phyloP scores from a whole-genome alignment of 106 monocot species.

The Gastrodia elata region DNA sequence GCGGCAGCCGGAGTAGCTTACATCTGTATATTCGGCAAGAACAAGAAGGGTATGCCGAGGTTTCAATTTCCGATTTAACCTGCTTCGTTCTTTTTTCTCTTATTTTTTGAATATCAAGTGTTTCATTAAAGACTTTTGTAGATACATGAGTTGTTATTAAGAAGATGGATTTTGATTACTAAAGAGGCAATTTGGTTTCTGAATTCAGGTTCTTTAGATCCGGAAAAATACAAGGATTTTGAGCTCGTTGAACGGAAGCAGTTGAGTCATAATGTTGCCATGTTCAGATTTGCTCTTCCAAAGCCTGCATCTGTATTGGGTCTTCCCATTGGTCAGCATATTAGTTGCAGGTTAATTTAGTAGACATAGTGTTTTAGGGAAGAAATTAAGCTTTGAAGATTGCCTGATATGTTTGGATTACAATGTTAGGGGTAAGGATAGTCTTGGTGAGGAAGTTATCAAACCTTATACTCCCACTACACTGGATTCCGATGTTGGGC shows the following conservation, averaged over 20 bases:
- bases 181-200: neutral
- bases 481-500: constrained; percentile 82
- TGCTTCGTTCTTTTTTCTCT: neutral
- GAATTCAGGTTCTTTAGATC: constrained; percentile 64
- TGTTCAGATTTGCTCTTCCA: constrained; percentile 74
- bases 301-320: constrained; percentile 67
- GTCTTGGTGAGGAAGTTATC: constrained; percentile 81
- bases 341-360: constrained; percentile 82
- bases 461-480: constrained; percentile 98
- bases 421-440: constrained; percentile 59
- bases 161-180: too few relatives aligned
- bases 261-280: constrained; percentile 96
- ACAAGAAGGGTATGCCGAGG: constrained; percentile 50
- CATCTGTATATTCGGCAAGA: constrained; percentile 47
- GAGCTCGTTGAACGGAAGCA: constrained; percentile 80
- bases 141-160: too few relatives aligned
- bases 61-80: neutral
- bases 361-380: neutral
- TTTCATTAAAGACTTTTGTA: too few relatives aligned
- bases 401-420: constrained; percentile 7
- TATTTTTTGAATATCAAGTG: too few relatives aligned
- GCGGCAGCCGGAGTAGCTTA: constrained; percentile 53
- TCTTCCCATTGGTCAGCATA: constrained; percentile 97
- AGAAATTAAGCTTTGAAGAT: neutral
- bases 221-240: constrained; percentile 84